These are phyloP conservation scores for Pilatotrama ljubarskyi DNA, from an alignment of 768 basidiomycete genomes.

Conservation along the genomic window DNA sequence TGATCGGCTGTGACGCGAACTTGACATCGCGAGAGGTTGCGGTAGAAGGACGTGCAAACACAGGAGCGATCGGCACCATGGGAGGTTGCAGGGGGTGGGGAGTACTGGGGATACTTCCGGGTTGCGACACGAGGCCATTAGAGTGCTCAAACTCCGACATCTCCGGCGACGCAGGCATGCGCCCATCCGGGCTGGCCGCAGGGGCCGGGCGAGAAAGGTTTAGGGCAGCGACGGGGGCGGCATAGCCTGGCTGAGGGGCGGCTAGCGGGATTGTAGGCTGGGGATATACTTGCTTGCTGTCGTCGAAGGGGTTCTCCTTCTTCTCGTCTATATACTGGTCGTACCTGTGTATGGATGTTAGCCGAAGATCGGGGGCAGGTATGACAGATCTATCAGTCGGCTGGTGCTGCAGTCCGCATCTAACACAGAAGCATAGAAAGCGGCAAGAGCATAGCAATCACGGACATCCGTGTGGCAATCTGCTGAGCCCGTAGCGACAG, in stretches of 20 bases:
- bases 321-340: conserved; percentile 58
- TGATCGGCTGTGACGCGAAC: conserved; percentile 54
- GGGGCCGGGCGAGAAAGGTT: conserved; percentile 54
- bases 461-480: too few relatives aligned
- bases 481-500: too few relatives aligned
- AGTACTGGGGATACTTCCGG: conserved; percentile 44
- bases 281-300: conserved; percentile 23
- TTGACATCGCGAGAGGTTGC: conserved; percentile 43
- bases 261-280: conserved; percentile 48
- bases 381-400: too few relatives aligned
- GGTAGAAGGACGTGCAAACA: conserved; percentile 64
- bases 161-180: conserved; percentile 33
- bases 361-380: too few relatives aligned
- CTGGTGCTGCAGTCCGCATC: too few relatives aligned
- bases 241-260: conserved; percentile 73
- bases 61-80: conserved; percentile 75
- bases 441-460: too few relatives aligned
- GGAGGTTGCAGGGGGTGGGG: conserved; percentile 80
- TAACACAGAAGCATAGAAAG: too few relatives aligned
- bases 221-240: conserved; percentile 66
- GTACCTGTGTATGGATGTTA: conserved; percentile 44
- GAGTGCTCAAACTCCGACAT: conserved; percentile 30
- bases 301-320: conserved; percentile 46
- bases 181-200: conserved; percentile 39
- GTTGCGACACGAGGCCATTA: conserved; percentile 27